Conservation (phyloP, 306 rosid genomes). For the Citrullus amarus region DNA sequence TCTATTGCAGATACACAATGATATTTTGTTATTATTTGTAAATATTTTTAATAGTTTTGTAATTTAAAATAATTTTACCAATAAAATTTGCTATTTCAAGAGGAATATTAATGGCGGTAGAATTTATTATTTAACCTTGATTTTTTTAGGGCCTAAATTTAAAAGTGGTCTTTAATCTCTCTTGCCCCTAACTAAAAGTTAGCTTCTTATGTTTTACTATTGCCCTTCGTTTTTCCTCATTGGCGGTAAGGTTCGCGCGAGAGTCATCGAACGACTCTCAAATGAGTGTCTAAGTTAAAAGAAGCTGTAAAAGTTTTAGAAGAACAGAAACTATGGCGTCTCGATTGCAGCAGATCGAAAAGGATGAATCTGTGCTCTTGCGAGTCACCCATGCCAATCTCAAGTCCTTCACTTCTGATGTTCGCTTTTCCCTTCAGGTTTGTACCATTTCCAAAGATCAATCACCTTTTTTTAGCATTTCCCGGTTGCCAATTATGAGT, state of each 20-base stretch:
- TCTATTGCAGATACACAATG: no score
- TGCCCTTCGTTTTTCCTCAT: no score
- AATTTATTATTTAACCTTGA: no score
- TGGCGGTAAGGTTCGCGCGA: background rate
- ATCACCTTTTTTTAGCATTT: background rate
- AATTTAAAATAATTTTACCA: no score
- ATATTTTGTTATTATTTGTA: no score
- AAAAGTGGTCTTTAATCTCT: no score
- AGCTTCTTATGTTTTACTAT: no score
- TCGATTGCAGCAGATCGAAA: constrained; percentile 41
- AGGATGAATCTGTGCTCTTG: constrained; percentile 48
- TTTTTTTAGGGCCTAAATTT: no score
- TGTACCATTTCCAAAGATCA: background rate
- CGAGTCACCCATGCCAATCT: constrained; percentile 67
- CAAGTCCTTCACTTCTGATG: constrained; percentile 52
- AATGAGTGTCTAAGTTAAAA: background rate
- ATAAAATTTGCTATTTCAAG: no score
- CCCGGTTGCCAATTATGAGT: background rate
- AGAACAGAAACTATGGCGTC: constrained; percentile 32
- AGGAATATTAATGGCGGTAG: no score
- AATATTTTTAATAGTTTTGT: no score
- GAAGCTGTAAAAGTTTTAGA: background rate
- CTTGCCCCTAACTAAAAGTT: no score
- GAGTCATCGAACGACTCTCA: background rate
- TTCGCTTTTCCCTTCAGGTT: constrained; percentile 67